phyloP scores from a whole-genome alignment of 106 monocot genomes.

The Iris macrosiphon region DNA sequence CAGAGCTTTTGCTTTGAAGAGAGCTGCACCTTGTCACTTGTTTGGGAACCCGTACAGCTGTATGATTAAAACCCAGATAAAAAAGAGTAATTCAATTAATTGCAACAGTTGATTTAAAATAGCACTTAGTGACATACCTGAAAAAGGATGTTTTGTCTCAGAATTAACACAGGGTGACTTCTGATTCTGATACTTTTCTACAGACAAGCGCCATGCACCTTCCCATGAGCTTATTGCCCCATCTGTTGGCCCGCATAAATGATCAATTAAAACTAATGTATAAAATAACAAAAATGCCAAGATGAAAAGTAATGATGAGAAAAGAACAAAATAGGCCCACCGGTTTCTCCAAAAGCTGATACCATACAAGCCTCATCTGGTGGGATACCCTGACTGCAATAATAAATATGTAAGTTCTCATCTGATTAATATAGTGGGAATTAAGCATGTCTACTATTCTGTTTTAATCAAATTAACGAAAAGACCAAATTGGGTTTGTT shows the following conservation, averaged over 20 bases:
- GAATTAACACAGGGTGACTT: constrained; percentile 45
- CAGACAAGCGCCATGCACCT: constrained; percentile 45
- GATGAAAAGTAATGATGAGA: not conserved
- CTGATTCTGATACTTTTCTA: constrained; percentile 51
- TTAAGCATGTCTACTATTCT: too few species aligned
- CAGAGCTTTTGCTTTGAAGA: constrained; percentile 38
- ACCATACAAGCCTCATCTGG: constrained; percentile 85
- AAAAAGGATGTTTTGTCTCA: constrained; percentile 10
- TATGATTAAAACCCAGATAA: constrained; percentile 2
- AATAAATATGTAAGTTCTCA: not conserved
- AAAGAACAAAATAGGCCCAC: constrained; percentile 31
- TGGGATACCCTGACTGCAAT: constrained; percentile 73
- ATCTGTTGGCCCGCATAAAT: constrained; percentile 29
- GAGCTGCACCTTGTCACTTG: constrained; percentile 25
- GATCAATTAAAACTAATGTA: not conserved
- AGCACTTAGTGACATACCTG: constrained; percentile 7
- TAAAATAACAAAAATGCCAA: not conserved
- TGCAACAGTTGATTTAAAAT: not conserved
- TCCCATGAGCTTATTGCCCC: constrained; percentile 62
- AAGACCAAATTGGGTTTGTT: too few species aligned
- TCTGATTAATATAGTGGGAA: not conserved
- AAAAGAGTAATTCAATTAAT: too few species aligned
- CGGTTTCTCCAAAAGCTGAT: constrained; percentile 81
- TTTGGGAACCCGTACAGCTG: constrained; percentile 36
- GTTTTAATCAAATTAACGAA: too few species aligned